Base-by-base conservation (phyloP, 2,329 filamentous ascomycete species). In the Aspergillus clavatus region DNA sequence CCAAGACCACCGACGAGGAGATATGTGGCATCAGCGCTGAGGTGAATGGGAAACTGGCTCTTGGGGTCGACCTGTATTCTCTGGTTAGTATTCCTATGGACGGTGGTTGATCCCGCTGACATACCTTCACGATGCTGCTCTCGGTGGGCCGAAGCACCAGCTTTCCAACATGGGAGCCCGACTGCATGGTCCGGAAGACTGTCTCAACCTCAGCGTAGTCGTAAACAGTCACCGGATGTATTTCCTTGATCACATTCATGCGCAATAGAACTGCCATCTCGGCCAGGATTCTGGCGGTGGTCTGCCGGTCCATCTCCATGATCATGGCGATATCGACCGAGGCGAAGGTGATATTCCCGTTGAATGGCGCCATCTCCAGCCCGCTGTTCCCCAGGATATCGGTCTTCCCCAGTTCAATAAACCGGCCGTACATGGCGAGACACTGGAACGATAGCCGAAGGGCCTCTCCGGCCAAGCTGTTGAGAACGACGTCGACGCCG, bases 1-100 rank as follows among this genome's bases (percentile, higher is more conserved):
- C 79, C 78, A 0, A 81, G 65, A 1, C 78, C 76, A 2, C 80
- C 80, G 2, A 71, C 68, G 3, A 82, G 62, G 3, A 82, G 49
- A 41, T 82, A 82, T 1, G 76, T 75, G 1, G 62, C 68, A n/a
- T 71, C 52, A 4, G 41, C 14, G n/a, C 39, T n/a, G n/a, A n/a
- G n/a, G n/a, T n/a, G n/a, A n/a, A n/a, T n/a, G n/a, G n/a, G n/a
- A n/a, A n/a, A n/a, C n/a, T n/a, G n/a, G n/a, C n/a, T n/a, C n/a
- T n/a, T n/a, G n/a, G n/a, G n/a, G n/a, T n/a, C n/a, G n/a, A n/a
- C n/a, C n/a, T n/a, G n/a, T n/a, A n/a, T n/a, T n/a, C n/a, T n/a
- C n/a, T n/a, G n/a, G n/a, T n/a, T n/a, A n/a, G n/a, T n/a, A n/a
- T n/a, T n/a, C n/a, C n/a, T n/a, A n/a, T n/a, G n/a, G n/a, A n/a